Conservation (phyloP, 257 asterid genomes). For the Solanum appendiculatum region DNA sequence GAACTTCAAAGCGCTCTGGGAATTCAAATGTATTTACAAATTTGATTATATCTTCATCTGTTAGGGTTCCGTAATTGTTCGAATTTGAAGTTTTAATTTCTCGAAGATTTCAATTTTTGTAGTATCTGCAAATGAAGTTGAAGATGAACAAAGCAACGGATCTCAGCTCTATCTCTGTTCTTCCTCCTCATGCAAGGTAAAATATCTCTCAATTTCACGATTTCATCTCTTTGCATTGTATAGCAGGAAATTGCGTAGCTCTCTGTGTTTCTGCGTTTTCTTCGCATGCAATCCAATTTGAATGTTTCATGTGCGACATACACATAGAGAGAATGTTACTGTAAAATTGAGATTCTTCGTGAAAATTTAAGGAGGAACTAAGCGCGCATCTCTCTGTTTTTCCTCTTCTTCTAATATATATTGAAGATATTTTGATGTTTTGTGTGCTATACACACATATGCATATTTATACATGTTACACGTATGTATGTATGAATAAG, state of each 20-base stretch:
- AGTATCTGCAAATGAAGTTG: conserved; percentile 48
- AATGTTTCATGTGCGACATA: not conserved
- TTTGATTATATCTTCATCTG: not conserved
- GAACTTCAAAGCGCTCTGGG: not conserved
- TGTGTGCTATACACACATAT: not conserved
- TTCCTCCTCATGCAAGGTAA: conserved; percentile 90
- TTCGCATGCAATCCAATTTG: not conserved
- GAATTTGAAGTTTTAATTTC: not conserved
- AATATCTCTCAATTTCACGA: not conserved
- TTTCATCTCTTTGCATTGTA: not conserved
- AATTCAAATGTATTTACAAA: not conserved
- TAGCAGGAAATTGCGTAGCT: not conserved
- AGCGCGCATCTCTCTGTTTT: not conserved
- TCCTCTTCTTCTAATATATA: not conserved
- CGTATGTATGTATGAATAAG: not conserved
- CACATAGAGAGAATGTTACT: not conserved
- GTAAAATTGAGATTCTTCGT: not conserved
- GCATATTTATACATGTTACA: not conserved
- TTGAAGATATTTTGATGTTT: not conserved
- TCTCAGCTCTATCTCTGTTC: conserved; percentile 86
- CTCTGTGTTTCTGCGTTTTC: not conserved
- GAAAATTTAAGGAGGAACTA: not conserved
- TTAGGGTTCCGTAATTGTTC: not conserved
- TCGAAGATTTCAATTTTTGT: not conserved
- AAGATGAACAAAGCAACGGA: conserved; percentile 84